Base-by-base conservation (phyloP, 345 rosid species). In the Populus deltoides region DNA sequence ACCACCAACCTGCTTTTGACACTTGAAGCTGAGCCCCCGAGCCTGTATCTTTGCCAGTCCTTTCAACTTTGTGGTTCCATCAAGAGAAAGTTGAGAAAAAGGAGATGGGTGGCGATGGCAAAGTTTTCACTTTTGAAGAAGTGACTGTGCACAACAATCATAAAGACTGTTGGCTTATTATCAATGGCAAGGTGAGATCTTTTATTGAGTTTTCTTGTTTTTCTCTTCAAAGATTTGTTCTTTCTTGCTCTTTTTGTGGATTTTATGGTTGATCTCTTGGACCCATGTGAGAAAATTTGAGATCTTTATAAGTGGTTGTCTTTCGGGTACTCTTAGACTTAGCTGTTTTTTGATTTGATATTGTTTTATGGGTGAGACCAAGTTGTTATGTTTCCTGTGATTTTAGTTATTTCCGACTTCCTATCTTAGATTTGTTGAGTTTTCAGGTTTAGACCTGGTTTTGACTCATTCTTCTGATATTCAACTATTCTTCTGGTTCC, bases 111-210 rank as follows among this genome's bases (percentile, higher is more conserved):
- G 88, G 72, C 12, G 86, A 74, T 43, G 81, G 81, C 29, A 85
- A 88, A 84, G 75, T 88, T 79, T 90, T 90, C 78, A 85, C 92
- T 59, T 83, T 92, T 72, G 86, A 87, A 35, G 82, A 92, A 83
- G 94, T 92, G 39, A 84, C 92, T 61, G 75, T 84, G 85, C 97
- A 92, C 79, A 87, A 85, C 74, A 78, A 73, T 11, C 31, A 76
- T 70, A 79, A 86, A 29, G 94, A 92, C 62, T 90, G 94, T 61
- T 90, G 97, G 97, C 85, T 92, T 79, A 49, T 87, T 83, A 89
- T 92, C 82, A 80, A 74, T 84, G 91, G 86, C 82, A 92, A 88
- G 92, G 94, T 83, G 24, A 43, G 66, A 29, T 61, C 45, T 66
- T 39, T n/a, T 41, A 1, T 27, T 38, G 5, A 35, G 70, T 68